phyloP scores from a whole-genome alignment of 345 rosid genomes.

The Cardamine chenopodiifolia region DNA sequence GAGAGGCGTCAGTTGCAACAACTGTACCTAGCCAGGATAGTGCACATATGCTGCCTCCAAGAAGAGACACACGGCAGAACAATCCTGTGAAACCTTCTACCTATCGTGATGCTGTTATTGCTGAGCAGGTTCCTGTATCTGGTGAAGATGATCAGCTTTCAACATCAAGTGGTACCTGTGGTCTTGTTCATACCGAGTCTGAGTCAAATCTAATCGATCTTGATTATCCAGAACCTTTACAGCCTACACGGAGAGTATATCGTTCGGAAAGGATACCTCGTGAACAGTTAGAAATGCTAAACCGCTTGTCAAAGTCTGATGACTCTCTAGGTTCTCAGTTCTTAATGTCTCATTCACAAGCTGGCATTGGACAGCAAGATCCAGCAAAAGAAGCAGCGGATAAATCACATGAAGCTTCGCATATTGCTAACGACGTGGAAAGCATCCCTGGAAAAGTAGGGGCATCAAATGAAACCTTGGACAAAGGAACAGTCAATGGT shows the following conservation, averaged over 20 bases:
- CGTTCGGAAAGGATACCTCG: slow-evolving; percentile 80
- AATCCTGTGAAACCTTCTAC: slow-evolving; percentile 47
- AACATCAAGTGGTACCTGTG: slow-evolving; percentile 47
- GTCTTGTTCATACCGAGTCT: slow-evolving; percentile 52
- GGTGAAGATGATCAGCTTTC: slow-evolving; percentile 56
- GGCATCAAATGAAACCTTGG: slow-evolving; percentile 15
- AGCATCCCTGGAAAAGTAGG: slow-evolving; percentile 23
- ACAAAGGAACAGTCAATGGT: slow-evolving; percentile 29
- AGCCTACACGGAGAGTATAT: slow-evolving; percentile 64
- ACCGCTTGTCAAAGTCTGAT: slow-evolving; percentile 82
- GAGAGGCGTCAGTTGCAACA: slow-evolving; percentile 43
- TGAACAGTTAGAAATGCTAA: slow-evolving; percentile 76
- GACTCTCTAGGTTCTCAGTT: slow-evolving; percentile 87
- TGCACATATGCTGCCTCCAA: slow-evolving; percentile 42
- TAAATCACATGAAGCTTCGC: slow-evolving; percentile 47
- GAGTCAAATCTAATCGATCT: slow-evolving; percentile 57
- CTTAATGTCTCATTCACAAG: slow-evolving; percentile 67
- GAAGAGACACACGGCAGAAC: slow-evolving; percentile 41
- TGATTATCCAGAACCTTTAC: slow-evolving; percentile 56
- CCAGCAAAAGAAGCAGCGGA: slow-evolving; percentile 53
- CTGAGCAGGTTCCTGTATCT: slow-evolving; percentile 45
- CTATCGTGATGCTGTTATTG: slow-evolving; percentile 49
- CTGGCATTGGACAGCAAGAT: slow-evolving; percentile 56
- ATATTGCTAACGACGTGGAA: slow-evolving; percentile 41
- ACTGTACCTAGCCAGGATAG: slow-evolving; percentile 43